phyloP scores from a whole-genome alignment of 352 stramenopile genomes.

The Phytophthora sp. region DNA sequence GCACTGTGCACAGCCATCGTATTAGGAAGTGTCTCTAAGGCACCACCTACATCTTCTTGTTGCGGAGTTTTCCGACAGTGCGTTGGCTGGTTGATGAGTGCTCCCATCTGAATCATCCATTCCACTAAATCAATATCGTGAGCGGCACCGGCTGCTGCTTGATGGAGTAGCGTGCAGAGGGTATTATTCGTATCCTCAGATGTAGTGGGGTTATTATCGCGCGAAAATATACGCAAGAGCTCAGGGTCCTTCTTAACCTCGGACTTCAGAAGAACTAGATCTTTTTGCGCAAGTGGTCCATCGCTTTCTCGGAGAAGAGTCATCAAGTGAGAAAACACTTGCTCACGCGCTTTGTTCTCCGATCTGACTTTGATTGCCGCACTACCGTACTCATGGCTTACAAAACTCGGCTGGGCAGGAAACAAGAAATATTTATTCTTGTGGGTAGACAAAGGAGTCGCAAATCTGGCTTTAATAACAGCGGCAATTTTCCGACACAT shows the following conservation, averaged over 20 bases:
- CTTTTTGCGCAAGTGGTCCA: not conserved
- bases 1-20: constrained; percentile 31
- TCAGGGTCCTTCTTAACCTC: constrained; percentile 13
- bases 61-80: constrained; percentile 8
- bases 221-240: constrained; percentile 5
- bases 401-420: constrained; percentile 6
- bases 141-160: constrained; percentile 23
- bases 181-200: too few species aligned
- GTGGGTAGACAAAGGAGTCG: not conserved
- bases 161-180: constrained; percentile 25
- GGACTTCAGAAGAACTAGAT: not conserved
- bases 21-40: not conserved
- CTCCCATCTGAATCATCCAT: constrained; percentile 40
- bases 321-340: constrained; percentile 21
- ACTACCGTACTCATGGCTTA: constrained; percentile 5
- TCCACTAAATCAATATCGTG: constrained; percentile 32
- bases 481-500: constrained; percentile 4
- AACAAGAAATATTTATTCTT: constrained; percentile 12
- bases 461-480: constrained; percentile 21
- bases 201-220: too few species aligned
- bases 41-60: not conserved
- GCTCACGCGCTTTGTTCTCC: not conserved
- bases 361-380: not conserved
- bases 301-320: constrained; percentile 10
- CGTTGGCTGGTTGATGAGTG: constrained; percentile 19